Percentiles rank a stretch among this genome's conserved stretches.
These are phyloP conservation scores for Alternaria ventricosa DNA, from an alignment of 2,329 filamentous ascomycete genomes.

Conservation along the genomic window DNA sequence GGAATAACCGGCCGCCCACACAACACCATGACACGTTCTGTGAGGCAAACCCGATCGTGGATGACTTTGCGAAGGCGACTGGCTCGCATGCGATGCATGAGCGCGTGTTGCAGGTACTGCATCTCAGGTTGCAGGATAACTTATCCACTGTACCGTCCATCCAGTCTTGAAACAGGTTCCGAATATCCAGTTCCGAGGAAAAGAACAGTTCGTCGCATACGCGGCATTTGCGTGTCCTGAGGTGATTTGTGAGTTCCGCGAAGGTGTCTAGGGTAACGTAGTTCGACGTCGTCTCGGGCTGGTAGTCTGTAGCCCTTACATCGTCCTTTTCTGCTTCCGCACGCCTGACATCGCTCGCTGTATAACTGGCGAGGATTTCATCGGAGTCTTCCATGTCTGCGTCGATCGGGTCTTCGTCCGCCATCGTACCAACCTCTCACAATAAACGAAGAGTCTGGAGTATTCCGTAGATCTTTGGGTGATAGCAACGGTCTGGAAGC, in stretches of 20 bases:
- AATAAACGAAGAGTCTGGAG: not conserved
- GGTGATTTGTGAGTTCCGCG: conserved; percentile 15
- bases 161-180: conserved; percentile 23
- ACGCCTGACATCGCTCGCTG: not conserved
- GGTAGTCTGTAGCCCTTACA: not conserved
- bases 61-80: not conserved
- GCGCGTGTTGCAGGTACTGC: conserved; percentile 19
- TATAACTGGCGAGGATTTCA: not conserved
- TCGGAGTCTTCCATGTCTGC: not conserved
- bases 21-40: conserved; percentile 45
- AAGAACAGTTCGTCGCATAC: conserved; percentile 18
- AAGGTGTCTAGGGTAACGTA: conserved; percentile 9
- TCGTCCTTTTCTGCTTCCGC: not conserved
- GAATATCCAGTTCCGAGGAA: conserved; percentile 12
- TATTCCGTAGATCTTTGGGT: not conserved
- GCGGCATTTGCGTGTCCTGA: conserved; percentile 17
- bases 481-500: not conserved
- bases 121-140: conserved; percentile 21
- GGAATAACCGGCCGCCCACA: conserved; percentile 35
- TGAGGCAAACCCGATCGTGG: conserved; percentile 1
- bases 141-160: conserved; percentile 2
- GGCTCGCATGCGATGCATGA: conserved; percentile 28
- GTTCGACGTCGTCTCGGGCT: not conserved
- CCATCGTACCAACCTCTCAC: not conserved
- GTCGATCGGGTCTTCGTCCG: not conserved